Base-by-base conservation (phyloP, 75 land plant genomes). In the Azolla pinnata region DNA sequence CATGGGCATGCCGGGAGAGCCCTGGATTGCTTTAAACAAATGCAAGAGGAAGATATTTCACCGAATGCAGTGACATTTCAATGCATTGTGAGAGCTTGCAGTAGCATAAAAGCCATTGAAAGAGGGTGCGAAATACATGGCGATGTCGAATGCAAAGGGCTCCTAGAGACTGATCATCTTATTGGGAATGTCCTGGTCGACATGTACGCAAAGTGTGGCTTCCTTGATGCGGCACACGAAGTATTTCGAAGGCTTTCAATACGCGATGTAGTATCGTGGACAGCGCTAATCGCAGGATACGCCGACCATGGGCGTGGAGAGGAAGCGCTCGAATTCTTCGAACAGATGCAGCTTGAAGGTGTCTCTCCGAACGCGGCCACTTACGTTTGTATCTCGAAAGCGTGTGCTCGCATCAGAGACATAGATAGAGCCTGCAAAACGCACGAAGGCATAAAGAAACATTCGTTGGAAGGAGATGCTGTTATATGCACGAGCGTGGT, bases 1-100 rank as follows among this genome's bases (percentile, higher is more conserved):
- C 67, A 81, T 73, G 88, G 88, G 8, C 67, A 70, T 54, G 65
- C 72, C 44, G 84, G 84, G 56, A 70, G 65, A 31, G 68, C 31
- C 28, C 2, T 61, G 18, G n/a, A 29, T 28, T 20, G 42, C 1
- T 61, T 61, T 52, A 33, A 63, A 50, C 10, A 51, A 38, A 29
- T 63, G 64, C 31, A 72, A 0, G 29, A 40, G 30, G 34, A 50
- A 2, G 7, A 44, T 68, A 19, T 68, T 26, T 26, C 50, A 28
- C 31, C 44, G 28, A 49, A 68, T 68, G 20, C 3, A 20, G 0
- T 49, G 27, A 62, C 58, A 35, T 35, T 35, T 19, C 50, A 30
- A 33, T 23, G 64, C 27, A 7, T 68, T 32, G 19, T 68, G 17
- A 54, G 62, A 29, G 56, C 44, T 21, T 17, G 64, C 35, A 32